A percentile compares a stretch with the other conserved stretches of the same genome.
Conservation (phyloP, 176 grass and related monocot genomes). For the Otatea glauca region DNA sequence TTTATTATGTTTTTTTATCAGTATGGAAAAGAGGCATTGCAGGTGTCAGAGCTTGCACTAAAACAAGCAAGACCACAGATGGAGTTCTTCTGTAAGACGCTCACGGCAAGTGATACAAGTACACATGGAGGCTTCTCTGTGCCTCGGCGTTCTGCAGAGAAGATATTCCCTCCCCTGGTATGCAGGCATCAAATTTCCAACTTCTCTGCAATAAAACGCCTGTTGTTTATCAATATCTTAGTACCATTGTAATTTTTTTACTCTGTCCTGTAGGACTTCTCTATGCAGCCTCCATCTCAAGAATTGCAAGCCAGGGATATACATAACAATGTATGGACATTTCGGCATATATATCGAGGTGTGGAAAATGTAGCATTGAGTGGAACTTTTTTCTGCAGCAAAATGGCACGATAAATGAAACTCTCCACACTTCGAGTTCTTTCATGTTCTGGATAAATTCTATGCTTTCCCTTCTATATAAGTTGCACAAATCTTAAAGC, state of each 20-base stretch:
- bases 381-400: background rate
- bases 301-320: conserved; percentile 95
- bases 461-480: too few relatives aligned
- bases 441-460: background rate
- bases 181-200: conserved; percentile 18
- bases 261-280: conserved; percentile 71
- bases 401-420: conserved; percentile 2
- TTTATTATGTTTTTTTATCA: conserved; percentile 41
- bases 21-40: conserved; percentile 95
- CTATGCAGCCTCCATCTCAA: conserved; percentile 92
- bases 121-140: conserved; percentile 99
- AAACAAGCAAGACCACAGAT: conserved; percentile 85
- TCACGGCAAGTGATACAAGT: conserved; percentile 98
- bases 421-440: background rate
- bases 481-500: too few relatives aligned
- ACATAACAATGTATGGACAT: conserved; percentile 91
- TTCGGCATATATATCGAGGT: conserved; percentile 99
- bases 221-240: background rate
- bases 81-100: conserved; percentile 98
- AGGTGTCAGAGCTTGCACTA: conserved; percentile 86
- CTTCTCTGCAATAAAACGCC: background rate
- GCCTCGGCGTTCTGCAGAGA: conserved; percentile 94
- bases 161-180: conserved; percentile 95
- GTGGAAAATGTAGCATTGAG: conserved; percentile 1
- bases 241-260: background rate